Base-by-base conservation (phyloP, 148 eudicot species). In the Mesembryanthemum crystallinum region DNA sequence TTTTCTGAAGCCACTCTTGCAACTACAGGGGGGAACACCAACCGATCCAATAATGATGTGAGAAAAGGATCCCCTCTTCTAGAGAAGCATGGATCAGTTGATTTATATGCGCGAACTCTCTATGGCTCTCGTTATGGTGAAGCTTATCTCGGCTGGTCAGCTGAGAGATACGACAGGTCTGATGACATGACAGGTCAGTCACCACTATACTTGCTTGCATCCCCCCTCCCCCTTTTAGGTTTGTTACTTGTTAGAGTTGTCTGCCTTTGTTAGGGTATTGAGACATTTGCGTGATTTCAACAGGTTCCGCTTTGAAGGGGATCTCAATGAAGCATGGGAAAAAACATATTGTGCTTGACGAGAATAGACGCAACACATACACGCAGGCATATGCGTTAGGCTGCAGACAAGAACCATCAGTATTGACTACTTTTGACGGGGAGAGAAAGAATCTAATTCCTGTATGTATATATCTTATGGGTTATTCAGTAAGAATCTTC, bases 311-410 rank as follows among this genome's bases (percentile, higher is more conserved):
- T 63, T 67, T 86, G 59, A 90, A 69, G 88, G 97, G 88, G 82
- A 79, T 60, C 32, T 67, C 78, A 54, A 42, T 87, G 86, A 92
- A 86, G 83, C 76, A 87, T 83, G 94, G 96, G 54, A 95, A 90
- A 73, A 90, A 86, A 75, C 87, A 87, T 58, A 79, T 89, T 30
- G 51, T 82, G 10, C 77, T 86, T 10, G 94, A 95, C 61, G 96
- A 90, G 75, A 92, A 78, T 78, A 90, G 86, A 80, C 96, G 99
- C 57, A 83, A 78, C 69, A 87, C 97, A 28, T 95, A 92, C 77
- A 81, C 77, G 78, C 84, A 87, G 32, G 73, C 81, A 32, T 80
- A 67, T 73, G 78, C 83, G 55, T 76, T 84, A 23, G 42, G 77
- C 54, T 72, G 75, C 65, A 81, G 76, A 67, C 82, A 81, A 43